These are phyloP conservation scores for Corynespora cassiicola DNA, from an alignment of 2,329 filamentous ascomycete genomes.

Conservation along the genomic window DNA sequence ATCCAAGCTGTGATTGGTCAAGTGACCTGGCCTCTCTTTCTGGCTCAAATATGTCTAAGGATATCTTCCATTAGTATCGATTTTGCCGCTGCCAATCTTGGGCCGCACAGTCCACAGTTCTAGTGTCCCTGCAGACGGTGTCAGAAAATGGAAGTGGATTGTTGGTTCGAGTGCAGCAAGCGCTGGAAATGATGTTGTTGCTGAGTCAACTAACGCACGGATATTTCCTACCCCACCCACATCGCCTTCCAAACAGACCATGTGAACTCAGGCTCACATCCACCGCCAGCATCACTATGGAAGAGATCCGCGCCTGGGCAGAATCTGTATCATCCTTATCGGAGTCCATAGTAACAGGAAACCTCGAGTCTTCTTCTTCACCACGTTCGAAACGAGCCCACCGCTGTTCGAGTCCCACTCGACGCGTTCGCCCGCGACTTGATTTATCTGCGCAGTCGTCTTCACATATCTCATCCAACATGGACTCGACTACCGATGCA, in stretches of 20 bases:
- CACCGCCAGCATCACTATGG: slow-evolving; percentile 1
- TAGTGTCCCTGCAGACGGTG: too few species aligned
- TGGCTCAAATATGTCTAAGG: too few species aligned
- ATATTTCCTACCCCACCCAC: too few species aligned
- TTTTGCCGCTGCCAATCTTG: too few species aligned
- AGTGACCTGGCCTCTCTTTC: too few species aligned
- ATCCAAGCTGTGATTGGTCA: too few species aligned
- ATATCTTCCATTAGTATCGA: too few species aligned
- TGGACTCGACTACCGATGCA: slow-evolving; percentile 1
- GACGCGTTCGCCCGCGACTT: neutral
- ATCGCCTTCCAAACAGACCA: neutral
- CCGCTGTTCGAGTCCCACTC: neutral
- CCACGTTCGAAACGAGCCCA: neutral
- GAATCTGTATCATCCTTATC: neutral
- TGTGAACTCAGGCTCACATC: neutral
- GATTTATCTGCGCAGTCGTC: neutral
- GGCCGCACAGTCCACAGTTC: too few species aligned
- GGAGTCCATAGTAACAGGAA: neutral
- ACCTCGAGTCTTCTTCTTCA: neutral
- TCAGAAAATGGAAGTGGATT: too few species aligned
- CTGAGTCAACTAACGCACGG: too few species aligned
- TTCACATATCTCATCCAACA: neutral
- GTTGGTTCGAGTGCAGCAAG: too few species aligned
- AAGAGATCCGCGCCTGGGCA: neutral
- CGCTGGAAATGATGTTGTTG: too few species aligned